These are phyloP conservation scores for Dendrocalamus sinicus DNA, from an alignment of 176 grass and related monocot species.

Conservation along the genomic window DNA sequence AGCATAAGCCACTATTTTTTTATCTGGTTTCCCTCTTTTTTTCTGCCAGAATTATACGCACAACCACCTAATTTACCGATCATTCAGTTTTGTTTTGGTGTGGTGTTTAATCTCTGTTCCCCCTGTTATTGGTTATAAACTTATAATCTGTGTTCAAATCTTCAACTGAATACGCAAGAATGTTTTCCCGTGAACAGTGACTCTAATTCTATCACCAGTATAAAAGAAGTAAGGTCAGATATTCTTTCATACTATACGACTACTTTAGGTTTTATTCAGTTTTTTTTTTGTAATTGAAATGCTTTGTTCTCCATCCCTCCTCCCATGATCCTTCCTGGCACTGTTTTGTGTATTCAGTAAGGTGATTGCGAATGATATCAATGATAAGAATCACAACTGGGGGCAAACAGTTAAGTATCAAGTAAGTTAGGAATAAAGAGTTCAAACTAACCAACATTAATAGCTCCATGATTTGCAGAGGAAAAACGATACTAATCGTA, in stretches of 20 bases:
- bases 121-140: conserved; percentile 7
- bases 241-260: background rate
- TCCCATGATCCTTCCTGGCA: conserved; percentile 5
- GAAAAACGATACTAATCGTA: conserved; percentile 6
- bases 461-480: conserved; percentile 25
- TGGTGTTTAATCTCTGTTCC: background rate
- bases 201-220: background rate
- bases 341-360: conserved; percentile 26
- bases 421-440: background rate
- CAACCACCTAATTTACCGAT: background rate
- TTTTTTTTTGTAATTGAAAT: conserved; percentile 28
- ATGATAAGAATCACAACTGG: background rate
- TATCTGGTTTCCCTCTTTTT: conserved; percentile 1
- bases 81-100: background rate
- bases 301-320: background rate
- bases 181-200: background rate
- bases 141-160: conserved; percentile 22
- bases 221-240: conserved; percentile 6
- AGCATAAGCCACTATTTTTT: background rate
- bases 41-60: background rate
- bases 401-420: background rate
- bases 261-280: background rate
- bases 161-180: conserved; percentile 6
- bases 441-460: background rate
- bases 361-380: background rate